A percentile compares a stretch with the other conserved stretches of the same genome.
These are phyloP conservation scores for Xerocomellus dryophilus DNA, from an alignment of 768 basidiomycete genomes.

Conservation along the genomic window DNA sequence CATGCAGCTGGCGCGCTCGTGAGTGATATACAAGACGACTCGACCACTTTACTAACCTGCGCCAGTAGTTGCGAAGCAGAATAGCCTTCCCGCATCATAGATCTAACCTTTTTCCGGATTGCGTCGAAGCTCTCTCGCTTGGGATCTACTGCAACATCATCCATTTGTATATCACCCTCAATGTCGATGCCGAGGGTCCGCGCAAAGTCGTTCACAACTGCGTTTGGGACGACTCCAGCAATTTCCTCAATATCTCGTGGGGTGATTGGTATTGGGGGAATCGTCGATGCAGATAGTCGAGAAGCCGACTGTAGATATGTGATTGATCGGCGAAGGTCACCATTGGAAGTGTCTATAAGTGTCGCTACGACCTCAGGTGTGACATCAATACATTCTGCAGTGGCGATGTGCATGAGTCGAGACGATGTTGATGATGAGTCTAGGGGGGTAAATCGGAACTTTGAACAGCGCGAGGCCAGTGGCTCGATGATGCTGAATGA, in stretches of 20 bases:
- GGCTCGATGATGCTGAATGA: constrained; percentile 90
- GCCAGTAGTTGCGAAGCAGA: constrained; percentile 84
- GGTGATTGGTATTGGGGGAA: constrained; percentile 71
- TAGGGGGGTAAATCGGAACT: constrained; percentile 95
- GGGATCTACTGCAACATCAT: constrained; percentile 26
- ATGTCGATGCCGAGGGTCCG: constrained; percentile 69
- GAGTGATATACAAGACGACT: constrained; percentile 5
- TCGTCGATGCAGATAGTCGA: constrained; percentile 73
- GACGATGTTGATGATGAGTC: constrained; percentile 71
- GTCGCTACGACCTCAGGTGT: constrained; percentile 58
- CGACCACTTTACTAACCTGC: constrained; percentile 56
- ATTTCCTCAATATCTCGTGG: constrained; percentile 89
- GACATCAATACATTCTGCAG: constrained; percentile 64
- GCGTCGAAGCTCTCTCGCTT: constrained; percentile 48
- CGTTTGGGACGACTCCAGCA: constrained; percentile 87
- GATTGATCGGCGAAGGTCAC: constrained; percentile 94
- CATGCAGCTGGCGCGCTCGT: constrained; percentile 67
- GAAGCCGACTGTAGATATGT: constrained; percentile 97
- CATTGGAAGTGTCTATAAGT: constrained; percentile 77
- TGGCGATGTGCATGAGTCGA: constrained; percentile 78
- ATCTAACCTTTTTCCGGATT: constrained; percentile 70
- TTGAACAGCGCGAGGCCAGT: constrained; percentile 96
- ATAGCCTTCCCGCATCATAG: constrained; percentile 83
- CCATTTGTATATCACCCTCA: constrained; percentile 52
- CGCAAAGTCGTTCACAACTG: constrained; percentile 67